Evolutionary conservation across 169 alveolate species (phyloP).

Genomic region (Plasmodium cynomolgi): DNA sequence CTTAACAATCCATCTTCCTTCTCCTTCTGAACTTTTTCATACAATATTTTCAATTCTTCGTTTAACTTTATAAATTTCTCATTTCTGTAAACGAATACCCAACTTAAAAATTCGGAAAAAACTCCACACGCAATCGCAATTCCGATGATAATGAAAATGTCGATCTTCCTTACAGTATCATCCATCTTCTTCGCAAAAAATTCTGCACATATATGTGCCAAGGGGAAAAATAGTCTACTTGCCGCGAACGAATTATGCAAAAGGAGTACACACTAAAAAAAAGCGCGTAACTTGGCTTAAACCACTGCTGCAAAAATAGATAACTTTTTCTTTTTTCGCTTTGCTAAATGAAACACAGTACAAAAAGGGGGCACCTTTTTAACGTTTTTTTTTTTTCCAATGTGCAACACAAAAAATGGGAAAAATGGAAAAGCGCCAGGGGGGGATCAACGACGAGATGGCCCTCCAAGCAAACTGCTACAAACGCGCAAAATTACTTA

Average conservation of each 20-base stretch:
- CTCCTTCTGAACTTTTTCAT: conserved; percentile 74
- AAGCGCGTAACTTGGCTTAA: background rate
- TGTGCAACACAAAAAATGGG: background rate
- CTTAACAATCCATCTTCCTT: conserved; percentile 73
- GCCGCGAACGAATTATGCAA: background rate
- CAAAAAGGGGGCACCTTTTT: background rate
- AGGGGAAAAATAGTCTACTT: background rate
- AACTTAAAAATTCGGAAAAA: conserved; percentile 74
- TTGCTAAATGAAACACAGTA: background rate
- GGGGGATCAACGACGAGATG: background rate
- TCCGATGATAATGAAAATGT: conserved; percentile 50
- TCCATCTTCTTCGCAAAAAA: conserved; percentile 47
- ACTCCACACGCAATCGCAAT: conserved; percentile 68
- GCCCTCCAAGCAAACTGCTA: background rate
- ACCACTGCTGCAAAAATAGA: background rate
- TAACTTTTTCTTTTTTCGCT: background rate
- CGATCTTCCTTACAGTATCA: conserved; percentile 32
- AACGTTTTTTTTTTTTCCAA: background rate
- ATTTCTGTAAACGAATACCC: conserved; percentile 76
- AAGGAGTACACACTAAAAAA: background rate
- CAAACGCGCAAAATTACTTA: background rate
- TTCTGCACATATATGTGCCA: background rate
- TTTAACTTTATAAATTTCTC: conserved; percentile 46
- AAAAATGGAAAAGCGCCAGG: background rate
- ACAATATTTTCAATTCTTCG: conserved; percentile 63